Evolutionary conservation across 2,329 filamentous ascomycete species (phyloP), one percentile per base, ranked within the genome.

Genomic region (Keithomyces neogunnii): DNA sequence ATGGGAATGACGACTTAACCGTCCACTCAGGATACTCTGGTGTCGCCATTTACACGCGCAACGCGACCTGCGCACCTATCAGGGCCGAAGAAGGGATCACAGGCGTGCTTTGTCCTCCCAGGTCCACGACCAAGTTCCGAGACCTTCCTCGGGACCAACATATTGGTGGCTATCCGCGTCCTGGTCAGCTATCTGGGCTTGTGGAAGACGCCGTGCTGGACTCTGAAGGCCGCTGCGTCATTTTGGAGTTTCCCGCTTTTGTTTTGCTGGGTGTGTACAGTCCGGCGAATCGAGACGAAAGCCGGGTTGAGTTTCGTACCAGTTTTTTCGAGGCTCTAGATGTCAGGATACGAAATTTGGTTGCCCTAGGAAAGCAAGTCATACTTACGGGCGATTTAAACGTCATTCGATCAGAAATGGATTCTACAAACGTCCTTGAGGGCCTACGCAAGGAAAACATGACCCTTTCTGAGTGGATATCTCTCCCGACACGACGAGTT

Each of bases 1-100:
- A 13, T 46, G 8, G 47, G 30, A 7, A n/a, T 28, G 36, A 30
- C 40, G 10, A 10, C 28, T 39, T 8, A 39, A 29, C 8, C 33
- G 4, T n/a, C 32, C 8, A 11, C 1, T 11, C 50, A 95, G 90
- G 93, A 29, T 99, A 97, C 65, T 95, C 92, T 30, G 93, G 93
- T 2, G 92, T 99, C 2, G 93, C 86, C 3, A 89, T 99, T 36
- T 99, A 96, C 69, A 96, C 91, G 1, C 82, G 89, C n/a, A 93
- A 88, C 63, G 78, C 86, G 3, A 85, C 81, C 36, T 97, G 93
- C 66, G 81, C 84, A 3, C 93, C 93, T 0, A 88, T 96, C 30
- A 82, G 86, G 54, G 92, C 91, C 3, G 93, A 99, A 69, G 92
- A 97, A 72, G 93, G 93, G n/a, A 76, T 99, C 50, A 86, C 89